These are phyloP conservation scores for Scenedesmus sp. DNA, from an alignment of 163 green algal genomes.

Conservation along the genomic window DNA sequence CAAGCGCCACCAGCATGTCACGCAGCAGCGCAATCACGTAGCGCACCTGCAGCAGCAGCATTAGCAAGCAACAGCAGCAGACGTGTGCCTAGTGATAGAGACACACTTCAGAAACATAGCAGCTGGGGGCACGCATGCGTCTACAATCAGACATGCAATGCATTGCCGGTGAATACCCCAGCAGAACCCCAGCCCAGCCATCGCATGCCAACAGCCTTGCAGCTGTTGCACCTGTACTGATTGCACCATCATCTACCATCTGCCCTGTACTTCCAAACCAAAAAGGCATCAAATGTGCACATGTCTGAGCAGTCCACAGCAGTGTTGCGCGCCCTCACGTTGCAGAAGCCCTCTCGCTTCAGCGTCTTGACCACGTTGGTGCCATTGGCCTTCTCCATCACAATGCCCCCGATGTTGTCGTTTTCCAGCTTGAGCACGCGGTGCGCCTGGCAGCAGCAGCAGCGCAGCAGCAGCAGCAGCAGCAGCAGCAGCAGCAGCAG, in stretches of 20 bases:
- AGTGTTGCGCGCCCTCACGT: background rate
- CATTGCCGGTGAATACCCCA: no score
- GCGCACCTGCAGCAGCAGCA: background rate
- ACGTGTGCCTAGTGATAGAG: background rate
- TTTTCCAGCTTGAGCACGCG: slow-evolving; percentile 26
- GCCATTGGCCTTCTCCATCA: slow-evolving; percentile 55
- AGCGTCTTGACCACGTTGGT: slow-evolving; percentile 37
- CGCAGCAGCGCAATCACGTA: slow-evolving; percentile 50
- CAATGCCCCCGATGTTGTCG: slow-evolving; percentile 32
- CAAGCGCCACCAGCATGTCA: slow-evolving; percentile 43
- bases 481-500: slow-evolving; percentile 29
- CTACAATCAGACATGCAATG: no score
- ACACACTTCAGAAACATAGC: background rate
- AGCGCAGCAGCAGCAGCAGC: background rate
- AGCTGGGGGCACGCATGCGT: no score
- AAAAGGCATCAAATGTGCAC: no score
- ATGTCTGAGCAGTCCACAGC: no score
- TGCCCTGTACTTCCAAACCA: background rate
- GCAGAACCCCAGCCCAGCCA: background rate
- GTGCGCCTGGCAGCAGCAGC: background rate
- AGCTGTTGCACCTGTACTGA: background rate
- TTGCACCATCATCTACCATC: background rate
- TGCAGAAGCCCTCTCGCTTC: background rate
- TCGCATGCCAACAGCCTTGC: background rate
- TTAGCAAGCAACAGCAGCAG: background rate